Percentiles rank a stretch among this genome's conserved stretches.
phyloP scores from a whole-genome alignment of 2,329 filamentous ascomycete species.

The Apiospora malaysiana region DNA sequence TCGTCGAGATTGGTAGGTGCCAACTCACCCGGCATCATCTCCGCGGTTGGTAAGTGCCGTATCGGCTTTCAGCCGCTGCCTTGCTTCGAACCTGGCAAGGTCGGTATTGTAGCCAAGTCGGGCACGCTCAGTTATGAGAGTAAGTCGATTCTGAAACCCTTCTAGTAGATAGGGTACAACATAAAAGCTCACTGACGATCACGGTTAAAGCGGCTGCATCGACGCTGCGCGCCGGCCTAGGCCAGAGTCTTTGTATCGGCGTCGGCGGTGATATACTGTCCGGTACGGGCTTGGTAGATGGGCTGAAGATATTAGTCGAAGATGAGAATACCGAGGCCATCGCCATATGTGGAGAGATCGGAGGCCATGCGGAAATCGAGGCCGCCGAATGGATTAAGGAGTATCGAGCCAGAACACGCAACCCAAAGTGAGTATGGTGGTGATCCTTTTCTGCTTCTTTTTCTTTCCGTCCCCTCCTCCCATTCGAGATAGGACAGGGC shows the following conservation, averaged over 20 bases:
- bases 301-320: conserved; percentile 67
- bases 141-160: conserved; percentile 27
- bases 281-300: conserved; percentile 77
- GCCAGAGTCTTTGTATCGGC: conserved; percentile 75
- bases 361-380: conserved; percentile 71
- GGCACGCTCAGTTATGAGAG: conserved; percentile 76
- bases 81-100: conserved; percentile 70
- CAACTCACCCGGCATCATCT: conserved; percentile 78
- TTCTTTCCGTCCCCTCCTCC: no score
- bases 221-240: conserved; percentile 70
- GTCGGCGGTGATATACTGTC: conserved; percentile 76
- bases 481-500: no score
- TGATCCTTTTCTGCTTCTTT: no score
- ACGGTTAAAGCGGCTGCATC: conserved; percentile 65
- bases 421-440: conserved; percentile 64
- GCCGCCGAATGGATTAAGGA: conserved; percentile 76
- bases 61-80: conserved; percentile 75
- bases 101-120: conserved; percentile 76
- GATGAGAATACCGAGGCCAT: conserved; percentile 75
- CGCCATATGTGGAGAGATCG: conserved; percentile 75
- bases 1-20: conserved; percentile 73
- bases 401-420: conserved; percentile 61
- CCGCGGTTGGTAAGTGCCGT: conserved; percentile 67
- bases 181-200: conserved; percentile 9
- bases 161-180: no score